Evolutionary conservation across 495 filamentous ascomycete genomes (phyloP).

Genomic region (Hamigera avellanea): DNA sequence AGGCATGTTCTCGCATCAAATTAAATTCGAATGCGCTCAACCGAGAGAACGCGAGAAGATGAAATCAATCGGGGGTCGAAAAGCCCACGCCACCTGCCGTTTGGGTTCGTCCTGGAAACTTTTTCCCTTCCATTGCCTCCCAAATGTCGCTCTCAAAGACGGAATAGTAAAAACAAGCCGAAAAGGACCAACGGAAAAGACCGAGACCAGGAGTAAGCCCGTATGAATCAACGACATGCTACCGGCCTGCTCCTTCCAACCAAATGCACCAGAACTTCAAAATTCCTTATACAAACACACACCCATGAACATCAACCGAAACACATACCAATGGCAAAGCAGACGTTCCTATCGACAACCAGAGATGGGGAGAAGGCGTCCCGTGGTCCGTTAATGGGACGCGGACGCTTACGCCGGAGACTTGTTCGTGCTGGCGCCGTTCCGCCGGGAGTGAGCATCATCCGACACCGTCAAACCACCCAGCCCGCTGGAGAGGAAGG

Average conservation of each 20-base stretch:
- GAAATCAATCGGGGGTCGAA: too few species aligned
- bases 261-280: conserved; percentile 38
- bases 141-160: conserved; percentile 17
- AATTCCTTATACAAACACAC: conserved; percentile 41
- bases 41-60: too few species aligned
- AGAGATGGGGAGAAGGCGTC: conserved; percentile 5
- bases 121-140: too few species aligned
- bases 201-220: conserved; percentile 18
- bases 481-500: conserved; percentile 76
- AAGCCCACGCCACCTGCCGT: too few species aligned
- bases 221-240: conserved; percentile 25
- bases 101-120: too few species aligned
- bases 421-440: conserved; percentile 46
- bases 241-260: conserved; percentile 40
- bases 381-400: too few species aligned
- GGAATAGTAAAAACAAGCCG: conserved; percentile 23
- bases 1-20: too few species aligned
- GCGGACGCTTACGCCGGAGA: conserved; percentile 26
- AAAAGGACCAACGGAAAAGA: conserved; percentile 13
- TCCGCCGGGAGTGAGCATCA: conserved; percentile 64
- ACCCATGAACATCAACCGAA: conserved; percentile 49
- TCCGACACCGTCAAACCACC: conserved; percentile 72
- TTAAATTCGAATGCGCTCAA: too few species aligned
- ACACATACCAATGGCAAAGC: conserved; percentile 53
- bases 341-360: conserved; percentile 29